phyloP scores from a whole-genome alignment of 208 protist genomes.

The Herpetomonas samuelpessoai region DNA sequence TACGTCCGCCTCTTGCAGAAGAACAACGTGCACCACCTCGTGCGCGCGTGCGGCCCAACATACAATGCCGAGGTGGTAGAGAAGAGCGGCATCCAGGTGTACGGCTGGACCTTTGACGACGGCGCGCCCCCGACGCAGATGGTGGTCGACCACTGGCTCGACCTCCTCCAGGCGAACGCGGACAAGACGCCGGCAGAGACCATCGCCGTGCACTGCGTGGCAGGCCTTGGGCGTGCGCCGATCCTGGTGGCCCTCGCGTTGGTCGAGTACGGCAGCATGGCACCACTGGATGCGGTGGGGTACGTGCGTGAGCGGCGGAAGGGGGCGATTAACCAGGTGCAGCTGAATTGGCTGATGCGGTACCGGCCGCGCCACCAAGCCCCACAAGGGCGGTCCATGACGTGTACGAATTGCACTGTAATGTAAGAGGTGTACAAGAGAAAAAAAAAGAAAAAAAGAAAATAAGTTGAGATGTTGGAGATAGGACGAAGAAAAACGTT shows the following conservation, averaged over 20 bases:
- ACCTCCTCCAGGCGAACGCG: constrained; percentile 35
- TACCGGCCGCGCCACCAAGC: constrained; percentile 27
- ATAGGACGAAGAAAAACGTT: too few relatives aligned
- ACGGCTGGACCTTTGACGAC: constrained; percentile 63
- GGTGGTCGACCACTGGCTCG: constrained; percentile 43
- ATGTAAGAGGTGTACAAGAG: too few relatives aligned
- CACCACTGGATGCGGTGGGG: constrained; percentile 49
- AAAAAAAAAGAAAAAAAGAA: too few relatives aligned
- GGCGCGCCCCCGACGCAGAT: constrained; percentile 49
- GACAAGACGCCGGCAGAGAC: constrained; percentile 14
- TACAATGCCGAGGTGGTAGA: constrained; percentile 31
- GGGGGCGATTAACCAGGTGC: constrained; percentile 64
- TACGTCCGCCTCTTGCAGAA: constrained; percentile 51
- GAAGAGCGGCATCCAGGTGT: constrained; percentile 25
- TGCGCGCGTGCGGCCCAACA: constrained; percentile 42
- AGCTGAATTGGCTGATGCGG: constrained; percentile 58
- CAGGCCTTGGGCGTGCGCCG: constrained; percentile 62
- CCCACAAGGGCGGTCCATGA: constrained; percentile 11
- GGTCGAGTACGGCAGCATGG: constrained; percentile 45
- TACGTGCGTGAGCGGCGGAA: constrained; percentile 53
- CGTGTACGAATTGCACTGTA: constrained; percentile 24
- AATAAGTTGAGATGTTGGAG: too few relatives aligned
- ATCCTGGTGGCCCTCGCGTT: constrained; percentile 63
- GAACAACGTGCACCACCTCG: constrained; percentile 40
- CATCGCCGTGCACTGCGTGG: constrained; percentile 72